Conservation (phyloP, 768 basidiomycete species). For the Auricularia sp. region DNA sequence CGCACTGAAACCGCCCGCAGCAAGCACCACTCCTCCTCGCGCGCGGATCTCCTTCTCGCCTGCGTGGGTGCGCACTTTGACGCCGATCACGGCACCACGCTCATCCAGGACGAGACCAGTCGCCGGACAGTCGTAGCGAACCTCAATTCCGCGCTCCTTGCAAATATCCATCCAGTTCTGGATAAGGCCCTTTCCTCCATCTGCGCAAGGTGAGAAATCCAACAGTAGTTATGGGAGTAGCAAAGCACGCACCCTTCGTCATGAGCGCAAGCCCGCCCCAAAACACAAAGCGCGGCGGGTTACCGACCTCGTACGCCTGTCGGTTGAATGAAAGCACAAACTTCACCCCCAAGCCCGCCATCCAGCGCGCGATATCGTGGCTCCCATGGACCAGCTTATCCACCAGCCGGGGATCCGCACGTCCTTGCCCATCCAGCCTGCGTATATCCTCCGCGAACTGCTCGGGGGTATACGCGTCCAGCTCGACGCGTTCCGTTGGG, state of each 20-base stretch:
- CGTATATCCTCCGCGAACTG: conserved; percentile 51
- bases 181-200: conserved; percentile 62
- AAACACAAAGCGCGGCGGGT: conserved; percentile 30
- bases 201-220: conserved; percentile 9
- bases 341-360: conserved; percentile 41
- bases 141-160: conserved; percentile 31
- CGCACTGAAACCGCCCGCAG: conserved; percentile 60
- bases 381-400: conserved; percentile 44
- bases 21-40: conserved; percentile 43
- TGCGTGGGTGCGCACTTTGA: conserved; percentile 29
- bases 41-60: conserved; percentile 29
- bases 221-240: neutral
- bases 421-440: conserved; percentile 40
- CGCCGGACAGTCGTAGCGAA: conserved; percentile 50
- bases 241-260: conserved; percentile 23
- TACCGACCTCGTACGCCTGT: conserved; percentile 51
- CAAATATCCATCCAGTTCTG: conserved; percentile 34
- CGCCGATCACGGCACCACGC: conserved; percentile 31
- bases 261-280: conserved; percentile 62
- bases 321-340: conserved; percentile 54
- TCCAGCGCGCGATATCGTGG: conserved; percentile 48
- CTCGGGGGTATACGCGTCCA: conserved; percentile 43
- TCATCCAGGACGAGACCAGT: conserved; percentile 27
- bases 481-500: conserved; percentile 25
- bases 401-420: conserved; percentile 41